A percentile compares a stretch with the other conserved stretches of the same genome.
phyloP scores from a whole-genome alignment of 108 stramenopile species.

The Parietichytrium sp. region DNA sequence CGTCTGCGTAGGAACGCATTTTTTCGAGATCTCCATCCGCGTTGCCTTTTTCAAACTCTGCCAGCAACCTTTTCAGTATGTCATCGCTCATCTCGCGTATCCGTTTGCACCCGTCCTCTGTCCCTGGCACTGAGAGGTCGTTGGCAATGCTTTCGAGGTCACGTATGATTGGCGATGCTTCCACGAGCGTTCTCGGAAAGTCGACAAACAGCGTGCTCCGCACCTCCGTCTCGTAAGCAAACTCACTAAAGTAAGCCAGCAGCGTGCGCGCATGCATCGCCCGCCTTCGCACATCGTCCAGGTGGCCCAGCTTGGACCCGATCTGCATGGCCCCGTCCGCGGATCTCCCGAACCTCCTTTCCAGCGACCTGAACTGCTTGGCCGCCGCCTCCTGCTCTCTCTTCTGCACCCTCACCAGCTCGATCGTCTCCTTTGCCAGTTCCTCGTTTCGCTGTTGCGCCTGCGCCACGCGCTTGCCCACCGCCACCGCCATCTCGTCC shows the following conservation, averaged over 20 bases:
- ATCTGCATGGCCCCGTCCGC: background rate
- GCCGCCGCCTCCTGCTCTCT: conserved; percentile 6
- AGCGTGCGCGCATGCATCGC: background rate
- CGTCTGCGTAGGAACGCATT: conserved; percentile 17
- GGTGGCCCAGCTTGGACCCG: conserved; percentile 3
- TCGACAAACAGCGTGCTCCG: background rate
- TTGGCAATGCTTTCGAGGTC: conserved; percentile 1
- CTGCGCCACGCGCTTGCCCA: conserved; percentile 18
- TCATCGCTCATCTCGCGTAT: background rate
- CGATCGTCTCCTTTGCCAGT: background rate
- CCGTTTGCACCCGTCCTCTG: background rate
- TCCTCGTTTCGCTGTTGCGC: background rate
- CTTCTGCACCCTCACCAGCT: background rate
- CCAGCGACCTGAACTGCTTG: background rate
- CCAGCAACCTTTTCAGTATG: background rate
- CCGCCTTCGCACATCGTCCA: background rate
- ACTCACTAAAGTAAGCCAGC: background rate
- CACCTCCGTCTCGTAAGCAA: background rate
- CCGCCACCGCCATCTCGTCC: background rate
- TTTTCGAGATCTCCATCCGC: background rate
- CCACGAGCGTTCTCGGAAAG: conserved; percentile 17
- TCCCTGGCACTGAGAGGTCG: conserved; percentile 20
- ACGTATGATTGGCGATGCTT: background rate
- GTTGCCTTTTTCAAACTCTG: background rate
- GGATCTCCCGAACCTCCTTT: conserved; percentile 3